These are phyloP conservation scores for Fusarium caatingaense DNA, from an alignment of 2,329 filamentous ascomycete species.

Conservation along the genomic window DNA sequence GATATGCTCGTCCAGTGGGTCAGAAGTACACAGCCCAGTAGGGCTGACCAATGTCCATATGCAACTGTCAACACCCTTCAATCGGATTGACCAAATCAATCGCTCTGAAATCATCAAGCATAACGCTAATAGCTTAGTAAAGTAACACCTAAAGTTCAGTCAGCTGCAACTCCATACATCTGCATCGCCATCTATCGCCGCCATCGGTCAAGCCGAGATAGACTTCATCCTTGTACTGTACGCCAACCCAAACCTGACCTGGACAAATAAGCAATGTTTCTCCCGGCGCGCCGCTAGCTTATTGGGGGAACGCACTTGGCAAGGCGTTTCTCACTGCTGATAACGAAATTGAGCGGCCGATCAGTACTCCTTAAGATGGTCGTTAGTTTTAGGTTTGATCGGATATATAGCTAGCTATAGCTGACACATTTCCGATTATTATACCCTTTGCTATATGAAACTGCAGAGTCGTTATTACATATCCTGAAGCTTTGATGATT, in stretches of 20 bases:
- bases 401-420: not conserved
- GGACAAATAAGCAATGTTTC: not conserved
- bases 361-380: not conserved
- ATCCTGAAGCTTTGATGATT: not conserved
- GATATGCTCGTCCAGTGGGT: not conserved
- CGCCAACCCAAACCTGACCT: not conserved
- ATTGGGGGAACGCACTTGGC: not conserved
- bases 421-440: no score
- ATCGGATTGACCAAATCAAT: not conserved
- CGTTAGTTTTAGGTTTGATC: not conserved
- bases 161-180: not conserved
- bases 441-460: not conserved
- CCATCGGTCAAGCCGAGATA: conserved; percentile 22
- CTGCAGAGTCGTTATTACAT: not conserved
- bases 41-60: conserved; percentile 6
- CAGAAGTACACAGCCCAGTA: not conserved
- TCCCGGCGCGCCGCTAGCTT: not conserved
- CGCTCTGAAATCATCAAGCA: not conserved
- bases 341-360: not conserved
- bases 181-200: not conserved
- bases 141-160: not conserved
- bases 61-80: not conserved
- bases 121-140: conserved; percentile 6
- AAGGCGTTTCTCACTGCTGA: not conserved
- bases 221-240: not conserved